These are phyloP conservation scores for Lophiotrema nucula DNA, from an alignment of 495 filamentous ascomycete genomes.

Conservation along the genomic window DNA sequence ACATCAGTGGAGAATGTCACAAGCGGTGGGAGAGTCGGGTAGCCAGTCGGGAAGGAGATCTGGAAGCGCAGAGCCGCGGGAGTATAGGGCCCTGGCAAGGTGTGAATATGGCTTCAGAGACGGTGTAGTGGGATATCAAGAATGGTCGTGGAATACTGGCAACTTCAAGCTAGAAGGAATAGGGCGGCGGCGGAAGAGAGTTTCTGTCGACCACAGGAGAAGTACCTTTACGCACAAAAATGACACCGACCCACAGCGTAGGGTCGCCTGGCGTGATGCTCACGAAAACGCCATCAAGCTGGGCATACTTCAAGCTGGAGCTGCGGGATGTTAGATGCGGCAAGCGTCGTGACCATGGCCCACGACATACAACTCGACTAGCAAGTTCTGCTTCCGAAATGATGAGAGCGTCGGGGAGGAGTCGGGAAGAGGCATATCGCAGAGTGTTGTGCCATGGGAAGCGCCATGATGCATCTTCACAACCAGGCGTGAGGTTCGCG, in stretches of 20 bases:
- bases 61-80: conserved; percentile 86
- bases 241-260: conserved; percentile 78
- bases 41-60: conserved; percentile 78
- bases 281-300: conserved; percentile 82
- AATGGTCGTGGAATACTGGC: not conserved
- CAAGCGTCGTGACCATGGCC: not conserved
- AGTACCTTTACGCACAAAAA: conserved; percentile 83
- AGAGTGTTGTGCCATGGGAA: too few species aligned
- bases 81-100: conserved; percentile 74
- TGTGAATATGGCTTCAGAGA: not conserved
- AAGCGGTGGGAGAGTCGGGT: conserved; percentile 75
- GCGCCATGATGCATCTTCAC: too few species aligned
- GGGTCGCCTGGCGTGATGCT: conserved; percentile 78
- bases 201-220: not conserved
- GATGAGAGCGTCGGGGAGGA: conserved; percentile 20
- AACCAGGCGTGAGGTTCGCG: too few species aligned
- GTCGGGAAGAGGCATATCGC: conserved; percentile 25
- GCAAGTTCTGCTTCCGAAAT: conserved; percentile 34
- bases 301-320: conserved; percentile 73
- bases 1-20: conserved; percentile 87
- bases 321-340: conserved; percentile 46
- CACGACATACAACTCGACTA: conserved; percentile 36
- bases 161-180: too few species aligned
- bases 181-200: too few species aligned
- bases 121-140: not conserved